phyloP scores from a whole-genome alignment of 164 flowering plant species.

The Brasenia schreberi region DNA sequence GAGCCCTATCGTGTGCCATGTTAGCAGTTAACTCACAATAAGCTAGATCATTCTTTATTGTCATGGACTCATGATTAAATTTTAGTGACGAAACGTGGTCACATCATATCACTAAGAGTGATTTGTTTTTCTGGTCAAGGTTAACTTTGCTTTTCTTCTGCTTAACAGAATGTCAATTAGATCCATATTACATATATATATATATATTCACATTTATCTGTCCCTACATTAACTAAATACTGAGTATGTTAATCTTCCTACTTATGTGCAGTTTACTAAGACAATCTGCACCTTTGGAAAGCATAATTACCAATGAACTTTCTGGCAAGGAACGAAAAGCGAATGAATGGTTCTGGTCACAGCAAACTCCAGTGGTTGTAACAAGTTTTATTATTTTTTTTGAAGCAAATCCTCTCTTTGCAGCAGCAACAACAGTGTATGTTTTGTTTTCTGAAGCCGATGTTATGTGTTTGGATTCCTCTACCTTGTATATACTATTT shows the following conservation, averaged over 20 bases:
- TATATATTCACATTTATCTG: not conserved
- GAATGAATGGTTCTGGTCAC: slow-evolving; percentile 89
- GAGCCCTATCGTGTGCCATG: too few species aligned
- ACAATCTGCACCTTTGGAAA: slow-evolving; percentile 78
- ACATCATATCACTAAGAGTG: too few species aligned
- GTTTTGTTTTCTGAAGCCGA: slow-evolving; percentile 8
- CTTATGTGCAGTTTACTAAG: slow-evolving; percentile 53
- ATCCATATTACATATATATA: not conserved
- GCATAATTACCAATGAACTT: slow-evolving; percentile 53
- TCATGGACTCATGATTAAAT: too few species aligned
- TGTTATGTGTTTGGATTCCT: not conserved
- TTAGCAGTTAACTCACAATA: too few species aligned
- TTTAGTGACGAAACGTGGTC: too few species aligned
- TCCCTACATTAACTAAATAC: not conserved
- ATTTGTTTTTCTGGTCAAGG: too few species aligned
- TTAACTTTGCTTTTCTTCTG: too few species aligned
- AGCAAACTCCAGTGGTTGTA: slow-evolving; percentile 68
- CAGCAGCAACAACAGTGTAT: slow-evolving; percentile 69
- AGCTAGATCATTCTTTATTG: too few species aligned
- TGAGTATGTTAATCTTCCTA: slow-evolving; percentile 4
- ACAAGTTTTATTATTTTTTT: slow-evolving; percentile 60
- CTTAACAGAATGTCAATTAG: too few species aligned
- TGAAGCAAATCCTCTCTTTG: slow-evolving; percentile 59
- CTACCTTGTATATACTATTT: not conserved
- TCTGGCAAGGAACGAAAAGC: slow-evolving; percentile 66